These are phyloP conservation scores for Dryas alaskensis DNA, from an alignment of 306 rosid species.

Conservation along the genomic window DNA sequence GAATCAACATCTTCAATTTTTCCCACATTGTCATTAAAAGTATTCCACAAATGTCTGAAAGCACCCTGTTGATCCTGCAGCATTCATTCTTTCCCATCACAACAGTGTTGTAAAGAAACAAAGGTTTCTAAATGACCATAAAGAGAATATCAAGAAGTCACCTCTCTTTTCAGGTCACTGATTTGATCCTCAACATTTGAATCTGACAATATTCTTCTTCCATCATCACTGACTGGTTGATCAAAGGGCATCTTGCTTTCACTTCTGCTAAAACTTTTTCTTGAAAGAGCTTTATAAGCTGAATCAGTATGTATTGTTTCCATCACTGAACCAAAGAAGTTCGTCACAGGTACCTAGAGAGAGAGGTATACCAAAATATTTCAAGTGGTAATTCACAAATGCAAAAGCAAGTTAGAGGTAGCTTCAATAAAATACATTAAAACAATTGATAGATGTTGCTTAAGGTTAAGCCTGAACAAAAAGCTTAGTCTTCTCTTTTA, in stretches of 20 bases:
- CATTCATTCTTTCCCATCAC: conserved; percentile 27
- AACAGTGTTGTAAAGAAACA: conserved; percentile 15
- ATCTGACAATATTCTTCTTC: conserved; percentile 36
- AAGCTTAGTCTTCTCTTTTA: too few species aligned
- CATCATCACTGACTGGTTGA: conserved; percentile 26
- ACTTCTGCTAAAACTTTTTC: conserved; percentile 15
- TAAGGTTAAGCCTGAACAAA: neutral
- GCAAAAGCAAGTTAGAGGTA: too few species aligned
- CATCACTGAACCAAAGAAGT: conserved; percentile 97
- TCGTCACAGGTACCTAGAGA: conserved; percentile 81
- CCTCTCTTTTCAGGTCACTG: conserved; percentile 37
- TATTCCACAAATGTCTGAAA: conserved; percentile 40
- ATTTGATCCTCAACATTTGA: conserved; percentile 35
- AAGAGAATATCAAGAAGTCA: conserved; percentile 23
- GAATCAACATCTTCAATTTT: conserved; percentile 51
- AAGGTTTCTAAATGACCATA: neutral
- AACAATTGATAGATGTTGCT: neutral
- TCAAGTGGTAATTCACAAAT: conserved; percentile 9
- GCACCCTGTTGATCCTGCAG: conserved; percentile 49
- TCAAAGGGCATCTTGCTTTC: conserved; percentile 33
- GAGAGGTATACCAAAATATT: neutral
- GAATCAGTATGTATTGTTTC: conserved; percentile 88
- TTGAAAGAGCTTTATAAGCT: conserved; percentile 49
- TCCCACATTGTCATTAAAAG: conserved; percentile 36
- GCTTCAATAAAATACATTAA: neutral